These are phyloP conservation scores for Silene coronaria DNA, from an alignment of 179 eudicot species.

Conservation along the genomic window DNA sequence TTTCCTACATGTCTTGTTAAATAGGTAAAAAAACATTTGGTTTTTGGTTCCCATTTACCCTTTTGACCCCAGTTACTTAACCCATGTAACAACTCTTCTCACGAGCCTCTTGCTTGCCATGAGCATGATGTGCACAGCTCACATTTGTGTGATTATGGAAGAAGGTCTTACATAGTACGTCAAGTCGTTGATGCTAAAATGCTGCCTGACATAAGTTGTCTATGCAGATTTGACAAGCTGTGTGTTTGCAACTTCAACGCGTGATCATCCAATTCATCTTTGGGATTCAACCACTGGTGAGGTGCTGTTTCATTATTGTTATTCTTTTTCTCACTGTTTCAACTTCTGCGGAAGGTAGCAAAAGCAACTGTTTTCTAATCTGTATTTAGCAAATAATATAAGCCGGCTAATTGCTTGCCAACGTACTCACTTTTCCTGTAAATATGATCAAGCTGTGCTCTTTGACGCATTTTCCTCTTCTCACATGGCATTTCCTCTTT, in stretches of 20 bases:
- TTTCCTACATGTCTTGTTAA: conserved; percentile 3
- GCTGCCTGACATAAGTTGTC: conserved; percentile 12
- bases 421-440: conserved; percentile 3
- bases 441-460: background rate
- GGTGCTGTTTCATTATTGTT: conserved; percentile 42
- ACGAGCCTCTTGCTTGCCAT: conserved; percentile 7
- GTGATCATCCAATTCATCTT: conserved; percentile 97
- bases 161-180: background rate
- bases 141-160: background rate
- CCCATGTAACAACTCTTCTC: background rate
- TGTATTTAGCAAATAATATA: background rate
- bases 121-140: background rate
- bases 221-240: conserved; percentile 73
- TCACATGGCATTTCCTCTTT: background rate
- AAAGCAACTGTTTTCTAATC: background rate
- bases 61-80: background rate
- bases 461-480: background rate
- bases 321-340: conserved; percentile 10
- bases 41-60: background rate
- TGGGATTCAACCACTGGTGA: conserved; percentile 96
- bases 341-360: background rate
- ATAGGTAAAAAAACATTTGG: background rate
- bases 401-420: conserved; percentile 1
- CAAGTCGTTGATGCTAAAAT: background rate
- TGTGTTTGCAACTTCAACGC: conserved; percentile 87